These are phyloP conservation scores for Boeremia exigua DNA, from an alignment of 2,329 filamentous ascomycete genomes.

Conservation along the genomic window DNA sequence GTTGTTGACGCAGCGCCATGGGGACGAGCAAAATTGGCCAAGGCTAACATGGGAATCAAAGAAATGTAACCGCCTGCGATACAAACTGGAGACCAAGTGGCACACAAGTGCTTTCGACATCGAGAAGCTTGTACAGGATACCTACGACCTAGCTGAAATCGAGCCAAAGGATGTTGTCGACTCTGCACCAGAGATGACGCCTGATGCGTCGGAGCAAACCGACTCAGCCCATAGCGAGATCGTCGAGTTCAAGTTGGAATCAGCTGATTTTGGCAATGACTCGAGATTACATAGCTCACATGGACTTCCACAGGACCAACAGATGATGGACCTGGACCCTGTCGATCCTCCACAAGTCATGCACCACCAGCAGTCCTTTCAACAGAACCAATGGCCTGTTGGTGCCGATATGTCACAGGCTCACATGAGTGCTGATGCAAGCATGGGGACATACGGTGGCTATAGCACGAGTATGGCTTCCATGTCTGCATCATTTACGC, in stretches of 20 bases:
- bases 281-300: slow-evolving; percentile 40
- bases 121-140: slow-evolving; percentile 63
- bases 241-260: slow-evolving; percentile 45
- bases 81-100: slow-evolving; percentile 70
- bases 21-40: slow-evolving; percentile 58
- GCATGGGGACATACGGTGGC: slow-evolving; percentile 38
- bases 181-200: slow-evolving; percentile 28
- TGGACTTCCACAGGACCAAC: slow-evolving; percentile 36
- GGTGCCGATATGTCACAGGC: slow-evolving; percentile 41
- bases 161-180: slow-evolving; percentile 39
- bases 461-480: slow-evolving; percentile 39
- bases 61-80: slow-evolving; percentile 67
- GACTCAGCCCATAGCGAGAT: slow-evolving; percentile 40
- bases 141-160: slow-evolving; percentile 60
- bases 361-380: slow-evolving; percentile 37
- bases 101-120: slow-evolving; percentile 60
- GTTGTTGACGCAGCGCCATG: slow-evolving; percentile 60
- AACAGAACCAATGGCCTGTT: slow-evolving; percentile 44
- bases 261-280: slow-evolving; percentile 38
- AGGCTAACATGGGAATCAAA: slow-evolving; percentile 67
- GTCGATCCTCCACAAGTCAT: slow-evolving; percentile 41
- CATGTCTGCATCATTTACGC: slow-evolving; percentile 41
- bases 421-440: slow-evolving; percentile 34
- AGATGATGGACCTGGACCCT: slow-evolving; percentile 46
- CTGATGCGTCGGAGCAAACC: slow-evolving; percentile 33